Evolutionary conservation across 1,284 basidiomycete genomes (phyloP).

Genomic region (Moesziomyces globuligerus): DNA sequence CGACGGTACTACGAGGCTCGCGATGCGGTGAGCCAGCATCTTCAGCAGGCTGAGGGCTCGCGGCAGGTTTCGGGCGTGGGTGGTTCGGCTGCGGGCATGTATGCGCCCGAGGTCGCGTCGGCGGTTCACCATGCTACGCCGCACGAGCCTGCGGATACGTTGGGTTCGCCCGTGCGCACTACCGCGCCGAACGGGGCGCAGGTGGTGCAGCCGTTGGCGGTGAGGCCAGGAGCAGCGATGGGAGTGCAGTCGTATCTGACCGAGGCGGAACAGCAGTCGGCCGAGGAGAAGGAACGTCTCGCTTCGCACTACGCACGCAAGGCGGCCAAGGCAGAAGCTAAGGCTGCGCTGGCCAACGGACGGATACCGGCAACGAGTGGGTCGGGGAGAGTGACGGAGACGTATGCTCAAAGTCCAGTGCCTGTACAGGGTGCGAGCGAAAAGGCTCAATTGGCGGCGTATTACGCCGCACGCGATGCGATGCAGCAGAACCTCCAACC

Average conservation of each 20-base stretch:
- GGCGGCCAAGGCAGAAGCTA: slow-evolving; percentile 31
- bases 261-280: slow-evolving; percentile 37
- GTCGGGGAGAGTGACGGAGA: no score
- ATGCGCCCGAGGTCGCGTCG: slow-evolving; percentile 32
- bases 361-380: no score
- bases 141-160: slow-evolving; percentile 33
- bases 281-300: slow-evolving; percentile 40
- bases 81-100: slow-evolving; percentile 15
- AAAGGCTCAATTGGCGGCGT: slow-evolving; percentile 45
- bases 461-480: slow-evolving; percentile 43
- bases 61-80: neutral
- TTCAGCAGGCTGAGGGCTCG: slow-evolving; percentile 10
- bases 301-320: slow-evolving; percentile 48
- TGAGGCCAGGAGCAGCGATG: neutral
- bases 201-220: slow-evolving; percentile 1
- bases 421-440: slow-evolving; percentile 17
- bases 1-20: slow-evolving; percentile 55
- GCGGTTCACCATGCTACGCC: slow-evolving; percentile 39
- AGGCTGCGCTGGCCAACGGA: slow-evolving; percentile 10
- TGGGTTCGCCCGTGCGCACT: slow-evolving; percentile 13
- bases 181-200: neutral
- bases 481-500: slow-evolving; percentile 20
- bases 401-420: neutral
- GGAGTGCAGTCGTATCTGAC: slow-evolving; percentile 32
- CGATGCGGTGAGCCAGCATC: slow-evolving; percentile 49